Evolutionary conservation across 2,329 filamentous ascomycete species (phyloP).

Genomic region (Coniochaeta sp.): DNA sequence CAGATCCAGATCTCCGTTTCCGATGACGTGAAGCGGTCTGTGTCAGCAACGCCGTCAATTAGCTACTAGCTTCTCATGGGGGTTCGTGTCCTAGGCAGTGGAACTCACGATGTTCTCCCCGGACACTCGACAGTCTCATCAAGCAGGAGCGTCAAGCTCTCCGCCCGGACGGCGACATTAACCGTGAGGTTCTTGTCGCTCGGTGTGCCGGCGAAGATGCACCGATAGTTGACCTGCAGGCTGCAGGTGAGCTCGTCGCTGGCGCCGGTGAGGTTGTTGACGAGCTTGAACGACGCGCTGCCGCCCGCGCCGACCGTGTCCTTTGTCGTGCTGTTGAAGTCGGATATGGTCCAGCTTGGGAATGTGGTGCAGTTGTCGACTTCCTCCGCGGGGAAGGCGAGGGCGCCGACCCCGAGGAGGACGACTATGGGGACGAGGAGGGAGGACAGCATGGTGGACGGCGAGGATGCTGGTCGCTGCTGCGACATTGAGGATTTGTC

Average conservation of each 20-base stretch:
- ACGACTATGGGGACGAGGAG: neutral
- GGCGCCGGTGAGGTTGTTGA: conserved; percentile 7
- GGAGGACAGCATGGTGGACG: neutral
- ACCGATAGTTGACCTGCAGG: conserved; percentile 10
- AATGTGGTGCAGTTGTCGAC: neutral
- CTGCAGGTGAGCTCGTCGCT: conserved; percentile 5
- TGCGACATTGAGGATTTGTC: neutral
- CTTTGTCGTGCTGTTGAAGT: conserved; percentile 5
- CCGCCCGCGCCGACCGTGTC: conserved; percentile 6
- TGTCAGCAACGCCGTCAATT: neutral
- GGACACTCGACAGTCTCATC: conserved; percentile 1
- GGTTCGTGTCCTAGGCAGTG: too few relatives aligned
- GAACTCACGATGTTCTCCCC: neutral
- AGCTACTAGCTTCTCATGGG: neutral
- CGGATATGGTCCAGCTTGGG: conserved; percentile 4
- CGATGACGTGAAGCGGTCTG: neutral
- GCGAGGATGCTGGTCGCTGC: neutral
- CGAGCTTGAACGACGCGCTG: conserved; percentile 5
- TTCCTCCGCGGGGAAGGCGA: neutral
- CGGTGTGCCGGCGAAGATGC: conserved; percentile 6
- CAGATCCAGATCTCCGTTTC: neutral
- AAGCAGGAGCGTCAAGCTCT: conserved; percentile 6
- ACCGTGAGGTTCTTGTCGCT: conserved; percentile 8
- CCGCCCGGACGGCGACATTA: conserved; percentile 6
- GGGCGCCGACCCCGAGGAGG: neutral